These are phyloP conservation scores for Exophiala viscosa DNA, from an alignment of 2,329 filamentous ascomycete species.

Conservation along the genomic window DNA sequence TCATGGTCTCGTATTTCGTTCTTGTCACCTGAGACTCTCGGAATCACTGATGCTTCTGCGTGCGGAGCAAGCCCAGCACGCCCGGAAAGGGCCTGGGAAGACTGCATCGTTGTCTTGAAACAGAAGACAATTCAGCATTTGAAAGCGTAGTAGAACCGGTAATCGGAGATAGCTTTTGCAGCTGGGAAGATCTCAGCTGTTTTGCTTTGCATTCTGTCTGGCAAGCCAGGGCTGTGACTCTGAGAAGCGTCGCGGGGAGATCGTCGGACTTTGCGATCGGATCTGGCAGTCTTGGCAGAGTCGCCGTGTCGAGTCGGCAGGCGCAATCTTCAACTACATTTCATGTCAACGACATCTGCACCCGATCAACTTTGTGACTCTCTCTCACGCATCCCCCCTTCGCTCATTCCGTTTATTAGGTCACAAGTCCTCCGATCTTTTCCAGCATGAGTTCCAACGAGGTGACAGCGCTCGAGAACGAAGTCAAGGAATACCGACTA, in stretches of 20 bases:
- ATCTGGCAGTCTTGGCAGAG: background rate
- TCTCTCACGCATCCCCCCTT: background rate
- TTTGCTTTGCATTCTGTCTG: too few species aligned
- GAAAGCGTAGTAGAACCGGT: too few species aligned
- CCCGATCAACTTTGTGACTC: background rate
- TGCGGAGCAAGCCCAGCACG: too few species aligned
- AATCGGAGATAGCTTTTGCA: too few species aligned
- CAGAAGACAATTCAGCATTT: too few species aligned
- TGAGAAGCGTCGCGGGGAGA: background rate
- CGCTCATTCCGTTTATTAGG: background rate
- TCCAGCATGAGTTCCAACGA: constrained; percentile 39
- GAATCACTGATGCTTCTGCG: too few species aligned
- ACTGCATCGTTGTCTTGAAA: too few species aligned
- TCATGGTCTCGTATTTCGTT: too few species aligned
- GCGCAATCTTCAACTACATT: background rate
- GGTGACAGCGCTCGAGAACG: constrained; percentile 42
- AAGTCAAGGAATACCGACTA: constrained; percentile 59
- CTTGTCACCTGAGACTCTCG: too few species aligned
- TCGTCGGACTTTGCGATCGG: background rate
- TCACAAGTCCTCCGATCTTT: background rate
- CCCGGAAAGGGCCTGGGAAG: too few species aligned
- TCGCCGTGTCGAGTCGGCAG: background rate
- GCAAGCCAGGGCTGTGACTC: background rate
- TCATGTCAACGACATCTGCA: background rate
- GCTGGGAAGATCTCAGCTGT: too few species aligned